Base-by-base conservation (phyloP, 1,139 yeast species). In the Pichia sp. region DNA sequence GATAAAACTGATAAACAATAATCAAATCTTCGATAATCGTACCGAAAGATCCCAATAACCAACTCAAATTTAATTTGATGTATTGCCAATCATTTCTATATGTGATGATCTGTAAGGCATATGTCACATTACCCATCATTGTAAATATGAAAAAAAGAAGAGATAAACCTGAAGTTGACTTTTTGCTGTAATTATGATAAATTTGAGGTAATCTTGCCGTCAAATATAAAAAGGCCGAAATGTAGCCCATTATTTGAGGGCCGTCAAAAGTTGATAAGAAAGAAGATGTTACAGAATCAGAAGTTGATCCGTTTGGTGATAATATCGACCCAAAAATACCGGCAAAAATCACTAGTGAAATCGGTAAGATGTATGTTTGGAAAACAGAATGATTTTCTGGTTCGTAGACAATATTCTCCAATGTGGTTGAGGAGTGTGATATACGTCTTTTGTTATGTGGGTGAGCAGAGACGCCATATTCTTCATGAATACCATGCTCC, bases 201-300 rank as follows among this genome's bases (percentile, higher is more conserved):
- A 85, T 85, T 62, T 85, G 95, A 2, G 95, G 95, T 45, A 85
- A 72, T 50, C 95, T 68, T 2, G 95, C 94, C 7, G 86, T 81
- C 53, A 85, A 69, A 59, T 85, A 85, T 44, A 85, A 67, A 1
- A 69, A 52, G 0, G 95, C 94, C 3, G 88, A 79, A 4, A 77
- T 55, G 62, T 85, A 85, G 6, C 95, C 95, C 53, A 81, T 68
- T 4, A 81, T 55, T 60, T 81, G 87, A 2, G 94, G 84, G 1
- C 85, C 85, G 37, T 31, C 10, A 31, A 31, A 8, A 31, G 33
- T 31, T 31, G 33, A 73, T 47, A 27, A 54, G 44, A n/a, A 26
- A 16, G 23, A 16, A 16, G 23, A 16, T 16, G 23, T 16, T 16
- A 16, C 26, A 27, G 46, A 23, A 16, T 36, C n/a, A 28, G 37